Conservation (phyloP, 176 grass and related monocot genomes). For the Chloris gayana region DNA sequence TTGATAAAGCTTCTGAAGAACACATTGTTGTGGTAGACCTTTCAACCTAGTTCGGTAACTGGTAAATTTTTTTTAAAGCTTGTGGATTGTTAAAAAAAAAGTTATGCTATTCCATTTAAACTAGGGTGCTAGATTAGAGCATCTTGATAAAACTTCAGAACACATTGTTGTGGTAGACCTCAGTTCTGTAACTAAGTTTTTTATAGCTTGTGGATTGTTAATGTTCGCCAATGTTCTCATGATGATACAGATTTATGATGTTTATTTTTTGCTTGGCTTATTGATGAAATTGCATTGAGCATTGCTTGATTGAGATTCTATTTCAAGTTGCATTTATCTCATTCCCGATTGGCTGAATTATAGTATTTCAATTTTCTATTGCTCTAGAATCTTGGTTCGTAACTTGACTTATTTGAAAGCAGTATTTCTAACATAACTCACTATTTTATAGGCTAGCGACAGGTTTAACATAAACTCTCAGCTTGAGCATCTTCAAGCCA, state of each 20-base stretch:
- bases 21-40: too few species aligned
- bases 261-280: conserved; percentile 12
- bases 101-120: background rate
- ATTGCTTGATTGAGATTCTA: background rate
- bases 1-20: too few species aligned
- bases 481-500: conserved; percentile 98
- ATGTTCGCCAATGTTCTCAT: background rate
- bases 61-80: background rate
- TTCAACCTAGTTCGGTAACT: too few species aligned
- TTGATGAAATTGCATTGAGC: background rate
- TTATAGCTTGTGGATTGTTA: background rate
- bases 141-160: background rate
- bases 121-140: background rate
- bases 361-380: background rate
- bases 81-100: too few species aligned
- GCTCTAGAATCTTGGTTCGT: background rate
- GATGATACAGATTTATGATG: background rate
- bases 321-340: background rate
- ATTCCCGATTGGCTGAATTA: background rate
- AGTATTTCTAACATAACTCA: conserved; percentile 7
- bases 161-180: too few species aligned
- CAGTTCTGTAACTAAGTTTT: background rate
- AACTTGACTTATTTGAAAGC: background rate
- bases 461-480: conserved; percentile 99
- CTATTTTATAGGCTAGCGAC: conserved; percentile 70